Conservation (phyloP, 2,329 filamentous ascomycete genomes). For the Thyridium curvatum region DNA sequence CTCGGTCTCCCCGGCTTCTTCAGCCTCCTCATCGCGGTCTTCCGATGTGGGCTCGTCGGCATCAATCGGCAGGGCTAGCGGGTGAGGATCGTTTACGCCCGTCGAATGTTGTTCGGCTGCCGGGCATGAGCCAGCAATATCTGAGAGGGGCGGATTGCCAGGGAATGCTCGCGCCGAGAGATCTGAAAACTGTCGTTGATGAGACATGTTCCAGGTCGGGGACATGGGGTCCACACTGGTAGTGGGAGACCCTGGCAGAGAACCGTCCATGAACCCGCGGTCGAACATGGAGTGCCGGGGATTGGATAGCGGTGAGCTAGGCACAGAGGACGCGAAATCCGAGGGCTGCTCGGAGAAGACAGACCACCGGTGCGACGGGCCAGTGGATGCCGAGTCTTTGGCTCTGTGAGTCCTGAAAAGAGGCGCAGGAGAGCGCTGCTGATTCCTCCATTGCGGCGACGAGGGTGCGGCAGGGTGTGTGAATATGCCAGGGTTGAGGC, state of each 20-base stretch:
- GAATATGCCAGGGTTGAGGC: constrained; percentile 55
- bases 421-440: constrained; percentile 29
- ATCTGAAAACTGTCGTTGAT: constrained; percentile 51
- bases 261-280: constrained; percentile 59
- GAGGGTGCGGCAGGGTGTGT: constrained; percentile 35
- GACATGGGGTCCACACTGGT: constrained; percentile 68
- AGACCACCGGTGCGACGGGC: constrained; percentile 55
- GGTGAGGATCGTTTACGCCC: neutral
- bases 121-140: constrained; percentile 7
- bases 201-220: constrained; percentile 43
- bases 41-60: constrained; percentile 1
- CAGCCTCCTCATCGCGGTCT: neutral
- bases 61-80: constrained; percentile 6
- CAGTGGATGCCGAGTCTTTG: constrained; percentile 43
- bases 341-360: constrained; percentile 53
- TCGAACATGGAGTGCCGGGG: constrained; percentile 76
- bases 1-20: too few relatives aligned
- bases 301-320: constrained; percentile 74
- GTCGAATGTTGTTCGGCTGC: too few relatives aligned
- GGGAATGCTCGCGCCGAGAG: constrained; percentile 42
- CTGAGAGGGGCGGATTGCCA: neutral
- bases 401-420: constrained; percentile 34
- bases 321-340: constrained; percentile 66
- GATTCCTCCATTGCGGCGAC: constrained; percentile 23
- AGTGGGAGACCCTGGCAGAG: constrained; percentile 74